Base-by-base conservation (phyloP, 2,329 filamentous ascomycete species). In the Microdochium trichocladiopsis region DNA sequence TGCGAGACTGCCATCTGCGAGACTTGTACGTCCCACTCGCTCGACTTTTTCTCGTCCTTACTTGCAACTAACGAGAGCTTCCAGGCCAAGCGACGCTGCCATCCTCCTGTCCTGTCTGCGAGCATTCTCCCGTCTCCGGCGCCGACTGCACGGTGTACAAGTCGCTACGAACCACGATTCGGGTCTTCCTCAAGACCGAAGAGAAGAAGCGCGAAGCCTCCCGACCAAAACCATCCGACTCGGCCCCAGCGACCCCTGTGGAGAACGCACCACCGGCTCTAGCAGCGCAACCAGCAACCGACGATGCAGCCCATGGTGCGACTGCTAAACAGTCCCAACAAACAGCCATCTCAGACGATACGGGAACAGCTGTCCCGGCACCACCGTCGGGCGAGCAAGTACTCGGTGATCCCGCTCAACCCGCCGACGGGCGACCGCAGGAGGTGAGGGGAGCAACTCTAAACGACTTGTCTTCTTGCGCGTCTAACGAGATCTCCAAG, bases 1-100 rank as follows among this genome's bases (percentile, higher is more conserved):
- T 99, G 94, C 69, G 94, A 96, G 65, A 93, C 95, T 66, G 86
- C 88, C 41, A 95, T 97, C 53, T 97, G 94, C 76, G 88, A 93
- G 65, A 80, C 77, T 58, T 99, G 94, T 96, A 75, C 64, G 86
- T 70, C 36, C 49, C 23, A 6, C 10, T 10, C 47, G 3, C 4
- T 49, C 49, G 45, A 48, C 18, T 22, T 31, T 33, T 56, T 51
- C 61, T 51, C 50, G 2, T 22, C n/a, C 21, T 24, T 12, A 48
- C 25, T 33, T 2, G 23, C 22, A 18, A 31, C 31, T 61, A 58
- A 60, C 60, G 48, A n/a, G n/a, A n/a, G n/a, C 16, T 53, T 59
- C 21, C 58, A 93, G 85, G 90, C 68, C 90, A 95, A 69, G 76
- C 83, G 8, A 85, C 84, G 24, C 76, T 95, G 10, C 84, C 87